Evolutionary conservation across 805 yeast species (phyloP).

Genomic region (Tetrapisispora pingtungensis): DNA sequence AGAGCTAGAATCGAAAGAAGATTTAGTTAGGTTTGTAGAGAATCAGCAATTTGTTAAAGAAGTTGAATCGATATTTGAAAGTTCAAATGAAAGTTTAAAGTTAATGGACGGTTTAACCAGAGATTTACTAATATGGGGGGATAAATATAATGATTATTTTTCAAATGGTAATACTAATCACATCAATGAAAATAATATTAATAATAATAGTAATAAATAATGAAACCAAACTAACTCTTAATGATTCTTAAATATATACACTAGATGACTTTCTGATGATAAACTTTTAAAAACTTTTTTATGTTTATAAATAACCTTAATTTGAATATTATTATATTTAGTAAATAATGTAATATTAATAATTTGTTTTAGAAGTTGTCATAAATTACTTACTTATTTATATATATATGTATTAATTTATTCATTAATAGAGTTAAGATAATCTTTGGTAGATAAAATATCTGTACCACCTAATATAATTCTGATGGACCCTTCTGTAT

Average conservation of each 20-base stretch:
- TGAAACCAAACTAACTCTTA: too few relatives aligned
- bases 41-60: constrained; percentile 32
- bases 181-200: background rate
- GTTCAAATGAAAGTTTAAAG: constrained; percentile 49
- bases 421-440: constrained; percentile 24
- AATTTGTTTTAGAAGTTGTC: too few relatives aligned
- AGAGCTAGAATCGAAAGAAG: constrained; percentile 53
- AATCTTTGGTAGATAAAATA: constrained; percentile 38
- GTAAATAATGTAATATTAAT: background rate
- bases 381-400: background rate
- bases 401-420: background rate
- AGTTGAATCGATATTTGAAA: constrained; percentile 36
- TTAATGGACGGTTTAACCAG: constrained; percentile 67
- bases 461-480: constrained; percentile 75
- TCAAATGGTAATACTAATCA: constrained; percentile 1
- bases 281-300: too few relatives aligned
- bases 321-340: background rate
- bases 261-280: too few relatives aligned
- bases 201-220: too few relatives aligned
- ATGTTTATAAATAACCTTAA: background rate
- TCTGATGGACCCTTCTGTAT: constrained; percentile 41
- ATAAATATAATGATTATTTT: constrained; percentile 36
- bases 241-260: too few relatives aligned
- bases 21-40: constrained; percentile 38
- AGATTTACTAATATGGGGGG: constrained; percentile 70